Conservation (phyloP, 176 grass and related monocot genomes). For the sorghum (Sorghum bicolor) region Sorghum_bicolor_NCBIv3 NC_012871.2:65882001-65882500, state of each 20-base stretch:
- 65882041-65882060: background rate
- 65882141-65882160: slow-evolving; percentile 98
- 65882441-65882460: slow-evolving; percentile 89
- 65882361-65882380: slow-evolving; percentile 95
- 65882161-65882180: slow-evolving; percentile 86
- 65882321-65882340: slow-evolving; percentile 68
- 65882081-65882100: slow-evolving; percentile 80
- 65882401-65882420: slow-evolving; percentile 83
- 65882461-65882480: slow-evolving; percentile 99
- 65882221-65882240: background rate
- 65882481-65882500: slow-evolving; percentile 99
- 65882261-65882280: background rate
- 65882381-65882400: slow-evolving; percentile 98
- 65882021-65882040: background rate
- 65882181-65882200: slow-evolving; percentile 42
- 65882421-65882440: slow-evolving; percentile 89
- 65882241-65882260: background rate
- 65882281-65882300: no score
- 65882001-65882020: background rate
- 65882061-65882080: slow-evolving; percentile 42
- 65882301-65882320: background rate
- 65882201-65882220: background rate
- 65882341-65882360: slow-evolving; percentile 96
- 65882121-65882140: slow-evolving; percentile 92
- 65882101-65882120: slow-evolving; percentile 82